Base-by-base conservation (phyloP, 169 alveolate genomes). In the Eimeria brunetti region DNA sequence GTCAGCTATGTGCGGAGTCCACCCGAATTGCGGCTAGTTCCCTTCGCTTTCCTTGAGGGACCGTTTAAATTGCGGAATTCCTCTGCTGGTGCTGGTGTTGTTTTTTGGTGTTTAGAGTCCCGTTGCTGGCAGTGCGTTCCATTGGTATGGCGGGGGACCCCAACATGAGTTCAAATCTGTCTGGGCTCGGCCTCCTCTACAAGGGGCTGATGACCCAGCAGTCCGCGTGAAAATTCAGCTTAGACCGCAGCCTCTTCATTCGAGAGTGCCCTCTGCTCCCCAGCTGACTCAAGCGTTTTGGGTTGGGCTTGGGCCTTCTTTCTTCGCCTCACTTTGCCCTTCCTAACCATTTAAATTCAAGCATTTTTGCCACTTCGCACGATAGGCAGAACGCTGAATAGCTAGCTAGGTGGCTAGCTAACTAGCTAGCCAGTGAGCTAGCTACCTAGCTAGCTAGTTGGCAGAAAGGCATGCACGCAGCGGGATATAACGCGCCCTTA, bases 71-170 rank as follows among this genome's bases (percentile, higher is more conserved):
- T n/a, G 53, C 5, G 5, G 56, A 7, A 16, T 76, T 76, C 0
- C 27, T 75, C 76, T 53, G 73, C 64, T 33, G 36, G 46, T 51
- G 33, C 62, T 90, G 30, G 46, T n/a, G 58, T 33, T 16, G 27
- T 56, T 62, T 33, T 46, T 78, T 78, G 78, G 18, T 67, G 18
- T 27, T 78, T 44, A 91, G 95, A 12, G 73, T 91, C 6, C 95
- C 95, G 33, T 64, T 80, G 91, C 58, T 85, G 81, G 90, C 75
- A 18, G 84, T 91, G 16, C 95, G 95, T 30, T 56, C 91, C 44
- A 76, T 91, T n/a, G 95, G 95, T 51, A 91, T 91, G 90, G 90
- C 85, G 24, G 95, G 76, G 2, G 95, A 91, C 44, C 91, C 95
- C 33, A 85, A 91, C 44, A 64, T 91, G 89, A 78, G 95, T 38